Conservation (phyloP, 306 rosid genomes). For the Dalbergia cochinchinensis region DNA sequence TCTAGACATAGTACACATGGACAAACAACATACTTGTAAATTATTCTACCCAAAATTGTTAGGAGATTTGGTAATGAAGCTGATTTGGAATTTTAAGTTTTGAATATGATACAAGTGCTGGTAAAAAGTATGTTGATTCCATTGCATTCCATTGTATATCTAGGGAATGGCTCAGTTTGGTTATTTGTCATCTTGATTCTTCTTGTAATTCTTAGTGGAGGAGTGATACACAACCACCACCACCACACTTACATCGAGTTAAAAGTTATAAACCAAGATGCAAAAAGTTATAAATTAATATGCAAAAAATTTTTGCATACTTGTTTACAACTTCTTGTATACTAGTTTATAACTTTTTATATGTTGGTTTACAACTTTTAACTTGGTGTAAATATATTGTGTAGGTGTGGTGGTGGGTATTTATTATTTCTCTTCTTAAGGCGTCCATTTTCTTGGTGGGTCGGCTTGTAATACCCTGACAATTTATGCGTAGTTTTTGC, state of each 20-base stretch:
- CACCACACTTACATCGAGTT: too few relatives aligned
- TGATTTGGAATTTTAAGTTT: background rate
- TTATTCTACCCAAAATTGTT: background rate
- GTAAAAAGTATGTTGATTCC: background rate
- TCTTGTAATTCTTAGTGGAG: background rate
- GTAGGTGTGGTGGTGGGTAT: too few relatives aligned
- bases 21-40: background rate
- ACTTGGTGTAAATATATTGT: too few relatives aligned
- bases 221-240: too few relatives aligned
- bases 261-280: too few relatives aligned
- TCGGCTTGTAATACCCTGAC: background rate
- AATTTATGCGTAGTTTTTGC: background rate
- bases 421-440: too few relatives aligned
- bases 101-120: background rate
- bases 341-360: too few relatives aligned
- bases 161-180: background rate
- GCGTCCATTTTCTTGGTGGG: background rate
- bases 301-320: too few relatives aligned
- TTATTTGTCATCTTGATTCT: background rate
- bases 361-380: too few relatives aligned
- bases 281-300: too few relatives aligned
- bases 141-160: background rate
- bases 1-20: background rate
- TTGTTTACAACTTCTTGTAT: too few relatives aligned
- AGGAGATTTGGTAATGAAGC: too few relatives aligned